Percentiles rank a stretch among this genome's conserved stretches.
These are phyloP conservation scores for Amauroascus niger DNA, from an alignment of 2,329 filamentous ascomycete genomes.

Conservation along the genomic window DNA sequence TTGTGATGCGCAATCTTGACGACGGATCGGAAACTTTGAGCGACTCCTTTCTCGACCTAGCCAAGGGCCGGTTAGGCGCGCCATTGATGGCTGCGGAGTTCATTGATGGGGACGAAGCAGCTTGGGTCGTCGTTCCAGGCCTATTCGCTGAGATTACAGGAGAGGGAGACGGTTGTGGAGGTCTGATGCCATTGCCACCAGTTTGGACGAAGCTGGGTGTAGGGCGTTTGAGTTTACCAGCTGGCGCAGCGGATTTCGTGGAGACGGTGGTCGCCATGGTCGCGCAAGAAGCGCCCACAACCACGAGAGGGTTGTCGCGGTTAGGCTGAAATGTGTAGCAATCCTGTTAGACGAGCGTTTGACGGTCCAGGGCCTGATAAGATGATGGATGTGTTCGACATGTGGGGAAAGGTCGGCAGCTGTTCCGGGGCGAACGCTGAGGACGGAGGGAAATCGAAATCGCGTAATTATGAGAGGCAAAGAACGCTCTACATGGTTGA, in stretches of 20 bases:
- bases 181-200: conserved; percentile 47
- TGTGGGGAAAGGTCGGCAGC: conserved; percentile 12
- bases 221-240: conserved; percentile 56
- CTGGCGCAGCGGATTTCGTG: conserved; percentile 36
- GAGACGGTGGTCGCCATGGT: conserved; percentile 39
- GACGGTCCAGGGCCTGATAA: neutral
- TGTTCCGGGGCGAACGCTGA: neutral
- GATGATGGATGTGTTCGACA: conserved; percentile 11
- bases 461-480: neutral
- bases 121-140: conserved; percentile 46
- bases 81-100: conserved; percentile 38
- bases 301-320: neutral
- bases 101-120: conserved; percentile 37
- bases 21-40: conserved; percentile 31
- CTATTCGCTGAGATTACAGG: conserved; percentile 45
- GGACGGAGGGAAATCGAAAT: neutral
- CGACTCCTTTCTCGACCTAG: conserved; percentile 43
- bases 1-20: conserved; percentile 27
- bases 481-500: conserved; percentile 5
- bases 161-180: conserved; percentile 52
- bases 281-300: conserved; percentile 13
- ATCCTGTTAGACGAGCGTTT: neutral
- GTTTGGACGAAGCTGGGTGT: conserved; percentile 54
- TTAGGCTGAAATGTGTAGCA: neutral
- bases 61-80: conserved; percentile 24